Percentiles rank a stretch among this genome's conserved stretches.
These are phyloP conservation scores for Litchi chinensis DNA, from an alignment of 345 rosid genomes.

Conservation along the genomic window DNA sequence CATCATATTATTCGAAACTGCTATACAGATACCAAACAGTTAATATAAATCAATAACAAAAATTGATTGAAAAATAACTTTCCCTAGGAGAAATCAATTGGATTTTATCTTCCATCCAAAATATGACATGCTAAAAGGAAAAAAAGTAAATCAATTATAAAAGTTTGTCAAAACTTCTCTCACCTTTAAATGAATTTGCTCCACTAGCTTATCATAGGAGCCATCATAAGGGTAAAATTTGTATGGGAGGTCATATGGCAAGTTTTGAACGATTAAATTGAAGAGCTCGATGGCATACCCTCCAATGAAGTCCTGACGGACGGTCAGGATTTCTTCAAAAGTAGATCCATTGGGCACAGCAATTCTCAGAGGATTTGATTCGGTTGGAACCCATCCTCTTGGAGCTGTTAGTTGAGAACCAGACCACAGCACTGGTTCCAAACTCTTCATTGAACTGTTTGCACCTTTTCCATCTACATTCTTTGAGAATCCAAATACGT, in stretches of 20 bases:
- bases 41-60: no score
- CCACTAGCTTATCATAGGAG: slow-evolving; percentile 17
- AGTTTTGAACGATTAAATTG: not conserved
- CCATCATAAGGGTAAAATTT: slow-evolving; percentile 4
- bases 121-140: no score
- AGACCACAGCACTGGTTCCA: not conserved
- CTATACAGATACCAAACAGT: no score
- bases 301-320: not conserved
- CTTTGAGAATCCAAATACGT: not conserved
- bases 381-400: slow-evolving; percentile 3
- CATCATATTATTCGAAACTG: no score
- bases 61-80: no score
- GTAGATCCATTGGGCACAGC: no score
- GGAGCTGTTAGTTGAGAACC: not conserved
- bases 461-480: not conserved
- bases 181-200: slow-evolving; percentile 23
- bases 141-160: no score
- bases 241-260: slow-evolving; percentile 19
- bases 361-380: not conserved
- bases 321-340: no score
- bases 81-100: no score
- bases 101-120: no score
- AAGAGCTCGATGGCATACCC: slow-evolving; percentile 31
- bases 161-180: not conserved
- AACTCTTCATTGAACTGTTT: not conserved